phyloP scores from a whole-genome alignment of 1,139 yeast genomes.

The Diutina mesorugosa region DNA sequence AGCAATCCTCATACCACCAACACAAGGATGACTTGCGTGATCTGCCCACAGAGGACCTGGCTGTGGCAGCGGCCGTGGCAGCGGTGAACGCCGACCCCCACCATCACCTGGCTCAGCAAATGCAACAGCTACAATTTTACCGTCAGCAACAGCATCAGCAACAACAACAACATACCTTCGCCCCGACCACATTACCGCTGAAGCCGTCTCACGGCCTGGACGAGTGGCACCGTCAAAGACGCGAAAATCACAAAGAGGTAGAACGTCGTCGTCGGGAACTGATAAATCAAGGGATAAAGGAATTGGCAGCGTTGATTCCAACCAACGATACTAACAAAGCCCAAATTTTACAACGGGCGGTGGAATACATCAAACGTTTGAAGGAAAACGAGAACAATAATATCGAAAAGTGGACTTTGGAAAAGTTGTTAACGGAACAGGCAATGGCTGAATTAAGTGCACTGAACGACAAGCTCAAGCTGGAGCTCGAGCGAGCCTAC shows the following conservation, averaged over 20 bases:
- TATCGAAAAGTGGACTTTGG: conserved; percentile 89
- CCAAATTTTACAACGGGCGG: conserved; percentile 76
- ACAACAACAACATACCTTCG: conserved; percentile 6
- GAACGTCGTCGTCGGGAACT: conserved; percentile 93
- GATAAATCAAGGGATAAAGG: conserved; percentile 80
- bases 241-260: conserved; percentile 92
- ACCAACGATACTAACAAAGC: conserved; percentile 87
- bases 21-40: conserved; percentile 7
- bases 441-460: conserved; percentile 71
- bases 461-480: conserved; percentile 67
- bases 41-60: conserved; percentile 9
- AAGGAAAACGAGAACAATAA: conserved; percentile 81
- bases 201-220: conserved; percentile 57
- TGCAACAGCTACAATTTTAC: conserved; percentile 19
- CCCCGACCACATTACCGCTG: conserved; percentile 23
- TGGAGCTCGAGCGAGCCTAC: conserved; percentile 82
- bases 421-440: conserved; percentile 83
- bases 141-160: conserved; percentile 12
- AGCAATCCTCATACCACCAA: conserved; percentile 23
- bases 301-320: conserved; percentile 71
- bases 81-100: conserved; percentile 9
- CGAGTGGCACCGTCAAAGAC: conserved; percentile 80
- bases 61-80: conserved; percentile 15
- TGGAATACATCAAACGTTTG: conserved; percentile 77
- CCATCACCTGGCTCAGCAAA: conserved; percentile 13